Base-by-base conservation (phyloP, 2,329 filamentous ascomycete genomes). In the Harringtonia lauricola region DNA sequence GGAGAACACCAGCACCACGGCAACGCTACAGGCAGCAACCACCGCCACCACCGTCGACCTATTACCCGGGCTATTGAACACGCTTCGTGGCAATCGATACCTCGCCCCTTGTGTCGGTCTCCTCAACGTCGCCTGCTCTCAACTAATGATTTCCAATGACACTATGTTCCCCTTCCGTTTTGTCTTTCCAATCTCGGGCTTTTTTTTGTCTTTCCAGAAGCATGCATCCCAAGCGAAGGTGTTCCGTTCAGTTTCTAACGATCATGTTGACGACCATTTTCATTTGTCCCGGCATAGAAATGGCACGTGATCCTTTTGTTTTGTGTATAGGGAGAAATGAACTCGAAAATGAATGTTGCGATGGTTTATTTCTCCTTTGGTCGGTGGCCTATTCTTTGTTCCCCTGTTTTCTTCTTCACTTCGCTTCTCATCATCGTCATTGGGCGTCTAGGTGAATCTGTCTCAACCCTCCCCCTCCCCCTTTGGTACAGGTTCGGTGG, bases 11-110 rank as follows among this genome's bases (percentile, higher is more conserved):
- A 2, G 43, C 38, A 15, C 39, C 43, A 3, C 42, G 35, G 28
- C 39, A 46, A 22, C 43, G 48, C 22, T 51, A 33, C 46, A 42
- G 45, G 17, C 47, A 35, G 26, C 48, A 6, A 26, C 24, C 48
- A 5, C 46, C 48, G 31, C 46, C 37, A 9, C 42, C 47, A 13
- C 40, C 42, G 13, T 46, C 49, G 4, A 34, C 44, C 14, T 51
- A 36, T 39, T 50, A 43, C 18, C 47, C 39, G 1, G 21, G 26
- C 3, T 50, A 47, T 42, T 50, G 35, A 47, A 10, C 24, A 26
- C 24, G 24, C 24, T 26, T 10, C 10, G 24, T 10, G 24, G n/a
- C n/a, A n/a, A n/a, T n/a, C n/a, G n/a, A n/a, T n/a, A n/a, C n/a
- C n/a, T n/a, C n/a, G n/a, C n/a, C n/a, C n/a, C n/a, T n/a, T 26